Conservation (phyloP, 805 yeast genomes). For the Dipodascus geniculatus region DNA sequence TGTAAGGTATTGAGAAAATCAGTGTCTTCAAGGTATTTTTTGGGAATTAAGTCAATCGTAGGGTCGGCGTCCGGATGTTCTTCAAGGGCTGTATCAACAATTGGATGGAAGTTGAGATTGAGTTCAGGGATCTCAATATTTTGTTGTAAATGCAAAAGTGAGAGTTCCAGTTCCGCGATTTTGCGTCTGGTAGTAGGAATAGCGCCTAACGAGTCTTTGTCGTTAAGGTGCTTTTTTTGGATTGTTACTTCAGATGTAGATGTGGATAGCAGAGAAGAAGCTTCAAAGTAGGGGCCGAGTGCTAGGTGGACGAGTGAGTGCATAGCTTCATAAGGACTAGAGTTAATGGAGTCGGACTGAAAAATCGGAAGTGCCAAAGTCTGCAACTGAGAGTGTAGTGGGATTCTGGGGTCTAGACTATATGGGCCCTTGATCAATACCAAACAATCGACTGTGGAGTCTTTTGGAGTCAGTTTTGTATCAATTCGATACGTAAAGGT, state of each 20-base stretch:
- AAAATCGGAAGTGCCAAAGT: constrained; percentile 26
- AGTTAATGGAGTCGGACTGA: constrained; percentile 5
- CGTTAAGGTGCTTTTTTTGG: background rate
- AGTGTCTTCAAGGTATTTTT: constrained; percentile 36
- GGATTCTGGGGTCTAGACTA: constrained; percentile 7
- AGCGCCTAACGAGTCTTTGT: constrained; percentile 13
- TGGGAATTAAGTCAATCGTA: constrained; percentile 24
- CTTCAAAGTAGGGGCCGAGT: constrained; percentile 58
- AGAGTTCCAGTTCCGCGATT: constrained; percentile 53
- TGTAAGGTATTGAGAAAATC: constrained; percentile 59
- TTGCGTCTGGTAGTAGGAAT: constrained; percentile 44
- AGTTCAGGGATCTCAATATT: constrained; percentile 60
- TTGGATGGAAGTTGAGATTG: constrained; percentile 38
- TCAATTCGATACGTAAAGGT: constrained; percentile 9
- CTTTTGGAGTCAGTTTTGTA: constrained; percentile 6
- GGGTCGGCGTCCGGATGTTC: constrained; percentile 16
- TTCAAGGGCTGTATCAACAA: constrained; percentile 31
- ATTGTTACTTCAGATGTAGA: background rate
- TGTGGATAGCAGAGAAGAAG: constrained; percentile 23
- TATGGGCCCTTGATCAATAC: constrained; percentile 18
- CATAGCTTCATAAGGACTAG: constrained; percentile 36
- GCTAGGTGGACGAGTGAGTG: constrained; percentile 51
- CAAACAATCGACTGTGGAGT: constrained; percentile 10
- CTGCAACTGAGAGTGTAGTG: constrained; percentile 24
- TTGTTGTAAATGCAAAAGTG: constrained; percentile 57